These are phyloP conservation scores for Lasiodiplodia hormozganensis DNA, from an alignment of 2,329 filamentous ascomycete species.

Conservation along the genomic window DNA sequence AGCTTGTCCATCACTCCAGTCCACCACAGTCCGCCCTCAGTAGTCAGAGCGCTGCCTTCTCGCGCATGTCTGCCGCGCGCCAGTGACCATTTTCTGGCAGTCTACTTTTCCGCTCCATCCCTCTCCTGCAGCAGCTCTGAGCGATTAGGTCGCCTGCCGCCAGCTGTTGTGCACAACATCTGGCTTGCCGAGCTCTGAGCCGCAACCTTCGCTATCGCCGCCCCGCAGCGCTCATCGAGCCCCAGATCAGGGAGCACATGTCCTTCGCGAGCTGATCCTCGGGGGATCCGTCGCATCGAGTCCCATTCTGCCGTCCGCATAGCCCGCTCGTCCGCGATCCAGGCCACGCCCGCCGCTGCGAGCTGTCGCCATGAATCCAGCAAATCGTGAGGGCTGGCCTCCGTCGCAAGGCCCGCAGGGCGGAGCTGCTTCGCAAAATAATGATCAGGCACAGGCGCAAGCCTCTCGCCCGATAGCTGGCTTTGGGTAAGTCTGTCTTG, in stretches of 20 bases:
- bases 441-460: constrained; percentile 44
- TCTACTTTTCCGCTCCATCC: not conserved
- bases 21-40: constrained; percentile 1
- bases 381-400: constrained; percentile 50
- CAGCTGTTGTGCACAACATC: constrained; percentile 22
- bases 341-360: constrained; percentile 9
- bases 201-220: constrained; percentile 18
- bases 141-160: not conserved
- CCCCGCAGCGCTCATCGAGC: constrained; percentile 7
- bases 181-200: constrained; percentile 22
- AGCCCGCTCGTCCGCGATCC: not conserved
- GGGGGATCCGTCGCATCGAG: not conserved
- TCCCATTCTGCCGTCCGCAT: constrained; percentile 15
- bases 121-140: not conserved
- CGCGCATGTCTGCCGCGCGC: constrained; percentile 14
- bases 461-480: constrained; percentile 43
- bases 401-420: constrained; percentile 55
- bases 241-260: constrained; percentile 25
- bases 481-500: constrained; percentile 40
- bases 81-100: not conserved
- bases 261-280: constrained; percentile 18
- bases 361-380: constrained; percentile 44
- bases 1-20: constrained; percentile 22
- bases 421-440: constrained; percentile 55
- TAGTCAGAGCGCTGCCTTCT: constrained; percentile 12